These are phyloP conservation scores for Cyclanthera cordifolia DNA, from an alignment of 306 rosid genomes.

Conservation along the genomic window DNA sequence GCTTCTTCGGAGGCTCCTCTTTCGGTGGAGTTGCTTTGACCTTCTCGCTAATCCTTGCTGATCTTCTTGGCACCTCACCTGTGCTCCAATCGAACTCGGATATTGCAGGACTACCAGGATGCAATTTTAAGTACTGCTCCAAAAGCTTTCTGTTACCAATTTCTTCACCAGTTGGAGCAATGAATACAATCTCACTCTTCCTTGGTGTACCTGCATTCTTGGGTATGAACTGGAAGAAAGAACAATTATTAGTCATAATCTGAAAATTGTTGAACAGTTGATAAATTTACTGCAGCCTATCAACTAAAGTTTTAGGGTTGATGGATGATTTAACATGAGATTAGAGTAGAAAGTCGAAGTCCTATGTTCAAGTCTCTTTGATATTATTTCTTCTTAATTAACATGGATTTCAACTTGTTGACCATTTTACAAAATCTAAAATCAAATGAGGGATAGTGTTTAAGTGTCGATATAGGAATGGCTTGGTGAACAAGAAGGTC, in stretches of 20 bases:
- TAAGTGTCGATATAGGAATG: too few species aligned
- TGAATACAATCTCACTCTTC: constrained; percentile 55
- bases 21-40: constrained; percentile 53
- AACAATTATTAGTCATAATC: neutral
- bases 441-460: too few species aligned
- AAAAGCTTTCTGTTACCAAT: constrained; percentile 44
- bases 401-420: too few species aligned
- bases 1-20: constrained; percentile 56
- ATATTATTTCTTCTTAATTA: too few species aligned
- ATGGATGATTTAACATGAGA: too few species aligned
- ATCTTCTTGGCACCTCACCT: constrained; percentile 85
- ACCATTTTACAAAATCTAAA: too few species aligned
- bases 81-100: constrained; percentile 88
- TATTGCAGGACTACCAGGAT: constrained; percentile 56
- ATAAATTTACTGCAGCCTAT: too few species aligned
- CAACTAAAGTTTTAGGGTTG: too few species aligned
- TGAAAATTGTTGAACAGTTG: neutral
- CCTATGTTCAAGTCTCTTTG: too few species aligned
- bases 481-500: too few species aligned
- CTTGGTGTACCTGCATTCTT: constrained; percentile 67
- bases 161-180: constrained; percentile 88
- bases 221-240: constrained; percentile 51
- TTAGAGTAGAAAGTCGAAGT: too few species aligned
- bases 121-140: constrained; percentile 75
- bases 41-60: constrained; percentile 75